These are phyloP conservation scores for Stenogyne calaminthoides DNA, from an alignment of 305 asterid genomes.

Conservation along the genomic window DNA sequence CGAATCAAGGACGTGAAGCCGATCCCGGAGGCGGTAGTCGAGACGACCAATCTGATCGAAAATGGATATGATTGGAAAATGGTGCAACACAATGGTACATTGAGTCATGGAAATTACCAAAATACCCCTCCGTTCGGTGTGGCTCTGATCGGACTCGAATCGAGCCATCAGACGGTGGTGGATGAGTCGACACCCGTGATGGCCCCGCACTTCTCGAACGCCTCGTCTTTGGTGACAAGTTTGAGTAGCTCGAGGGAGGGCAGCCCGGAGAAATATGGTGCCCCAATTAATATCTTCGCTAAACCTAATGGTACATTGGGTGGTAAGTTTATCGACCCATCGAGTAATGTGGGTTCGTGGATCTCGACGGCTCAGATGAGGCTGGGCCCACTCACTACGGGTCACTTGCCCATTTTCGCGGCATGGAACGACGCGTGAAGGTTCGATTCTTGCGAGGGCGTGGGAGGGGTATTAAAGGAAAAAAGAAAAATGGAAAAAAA, in stretches of 20 bases:
- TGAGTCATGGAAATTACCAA: constrained; percentile 32
- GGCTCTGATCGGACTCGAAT: constrained; percentile 42
- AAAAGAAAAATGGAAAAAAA: neutral
- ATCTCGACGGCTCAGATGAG: constrained; percentile 47
- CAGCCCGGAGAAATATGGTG: constrained; percentile 61
- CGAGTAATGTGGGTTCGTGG: constrained; percentile 42
- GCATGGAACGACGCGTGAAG: constrained; percentile 56
- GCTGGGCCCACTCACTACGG: constrained; percentile 51
- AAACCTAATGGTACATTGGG: neutral
- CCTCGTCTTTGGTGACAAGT: constrained; percentile 71
- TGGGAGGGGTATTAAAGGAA: neutral
- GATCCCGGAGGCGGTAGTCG: constrained; percentile 8
- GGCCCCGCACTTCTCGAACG: constrained; percentile 52
- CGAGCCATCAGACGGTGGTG: constrained; percentile 28
- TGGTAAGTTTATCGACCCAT: constrained; percentile 10
- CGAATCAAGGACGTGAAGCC: constrained; percentile 51
- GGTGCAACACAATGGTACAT: constrained; percentile 34
- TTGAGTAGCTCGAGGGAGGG: constrained; percentile 74
- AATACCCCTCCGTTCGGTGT: constrained; percentile 42
- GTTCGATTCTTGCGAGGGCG: constrained; percentile 32
- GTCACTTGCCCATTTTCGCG: constrained; percentile 74
- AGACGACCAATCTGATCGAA: neutral
- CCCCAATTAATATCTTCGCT: constrained; percentile 21
- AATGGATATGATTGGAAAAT: constrained; percentile 53
- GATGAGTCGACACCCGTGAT: constrained; percentile 40